Base-by-base conservation (phyloP, 768 basidiomycete species). In the Lyophyllum semitale region DNA sequence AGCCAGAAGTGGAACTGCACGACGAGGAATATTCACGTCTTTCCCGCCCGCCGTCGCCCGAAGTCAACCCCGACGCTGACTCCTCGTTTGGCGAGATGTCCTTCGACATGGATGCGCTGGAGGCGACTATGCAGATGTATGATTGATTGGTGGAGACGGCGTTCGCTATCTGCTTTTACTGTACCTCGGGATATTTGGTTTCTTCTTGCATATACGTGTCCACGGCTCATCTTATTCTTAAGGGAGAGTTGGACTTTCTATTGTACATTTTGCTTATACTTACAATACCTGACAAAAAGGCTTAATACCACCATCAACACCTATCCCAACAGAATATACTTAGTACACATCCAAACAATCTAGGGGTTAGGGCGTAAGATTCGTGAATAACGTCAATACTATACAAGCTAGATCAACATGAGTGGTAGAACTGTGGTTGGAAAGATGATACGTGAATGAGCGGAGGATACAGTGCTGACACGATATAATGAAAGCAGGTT, bases 81-180 rank as follows among this genome's bases (percentile, higher is more conserved):
- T 63, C 62, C 30, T 68, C 66, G 6, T 67, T 64, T 60, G 64
- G 64, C 15, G 64, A 68, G 46, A 57, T 68, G 41, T 63, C 64
- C 9, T 59, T 68, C 40, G 66, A 63, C 29, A 59, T 68, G 52
- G 65, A 68, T 30, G 62, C 57, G n/a, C 51, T 68, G 44, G 67
- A 68, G 40, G 57, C 62, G 51, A 66, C 67, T 25, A 68, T 68
- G 67, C 55, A 57, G 29, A 61, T 59, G 58, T 68, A 65, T 59
- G 67, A 68, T 55, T 68, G 51, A 63, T 40, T n/a, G 25, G 13
- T 33, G 2, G 44, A 17, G 26, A 9, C 25, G 3, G 44, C n/a
- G 3, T 45, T 29, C 26, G 29, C 5, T 26, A 5, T 15, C 17
- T 7, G 15, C 5, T 29, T 44, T n/a, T 29, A 8, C n/a, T 18